Evolutionary conservation across 2,329 filamentous ascomycete genomes (phyloP), one percentile per base, ranked within the genome.

Genomic region (Aspergillus felis): DNA sequence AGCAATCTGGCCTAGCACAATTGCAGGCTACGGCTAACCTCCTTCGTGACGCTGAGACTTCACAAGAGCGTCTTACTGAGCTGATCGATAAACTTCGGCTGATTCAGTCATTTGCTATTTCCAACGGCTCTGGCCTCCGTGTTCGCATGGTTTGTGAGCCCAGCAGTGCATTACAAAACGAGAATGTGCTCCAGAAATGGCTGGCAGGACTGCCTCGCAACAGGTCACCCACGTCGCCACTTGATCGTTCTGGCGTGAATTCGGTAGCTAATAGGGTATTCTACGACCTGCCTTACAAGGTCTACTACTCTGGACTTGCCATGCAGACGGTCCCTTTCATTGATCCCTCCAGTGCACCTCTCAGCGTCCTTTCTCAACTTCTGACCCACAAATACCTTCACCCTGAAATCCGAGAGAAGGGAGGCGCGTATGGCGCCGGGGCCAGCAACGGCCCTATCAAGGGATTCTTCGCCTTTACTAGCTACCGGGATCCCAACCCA

Each of bases 401-500:
- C 71, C 93, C 96, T 65, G 94, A 97, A 75, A 97, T 99, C 64
- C 90, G 94, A 55, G 94, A 99, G 72, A 97, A 97, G 76, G 94
- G 94, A 32, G 94, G 94, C 41, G 94, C 94, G 0, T 99, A 99
- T 66, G 94, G 94, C 48, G 94, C 91, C 24, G 92, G 92, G 14
- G 93, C 94, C 1, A 93, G 91, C 71, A 88, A 89, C 48, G 86
- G 87, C 25, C 85, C 89, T 0, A 78, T 96, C 7, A 88, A 91
- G 64, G 93, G 92, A 25, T 74, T 96, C 1, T 97, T 99, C 66
- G 91, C 91, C 17, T 95, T 97, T 78, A 97, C 96, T 78, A 93
- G 90, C 48, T 99, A 99, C 81, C 90, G 94, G 53, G 94, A 99
- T 71, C 94, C 94, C 2, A 97, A 97, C 71, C 93, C 94, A 0